Percentiles rank a stretch among this genome's conserved stretches.
phyloP scores from a whole-genome alignment of 2,329 filamentous ascomycete species.

The Aspergillus sp. region DNA sequence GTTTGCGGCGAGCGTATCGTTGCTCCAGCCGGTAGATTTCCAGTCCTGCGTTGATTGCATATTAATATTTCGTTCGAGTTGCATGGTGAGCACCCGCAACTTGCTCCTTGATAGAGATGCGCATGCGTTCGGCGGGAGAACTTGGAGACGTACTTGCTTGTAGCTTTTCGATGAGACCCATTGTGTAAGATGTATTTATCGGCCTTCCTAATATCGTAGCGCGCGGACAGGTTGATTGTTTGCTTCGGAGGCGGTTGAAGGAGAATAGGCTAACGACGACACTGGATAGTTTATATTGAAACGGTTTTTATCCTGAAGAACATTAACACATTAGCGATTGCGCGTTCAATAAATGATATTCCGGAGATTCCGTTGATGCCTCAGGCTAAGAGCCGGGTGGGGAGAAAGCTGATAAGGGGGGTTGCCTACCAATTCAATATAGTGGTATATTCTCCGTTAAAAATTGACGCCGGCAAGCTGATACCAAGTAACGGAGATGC shows the following conservation, averaged over 20 bases:
- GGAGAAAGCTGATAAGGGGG: not conserved
- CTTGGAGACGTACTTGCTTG: conserved; percentile 47
- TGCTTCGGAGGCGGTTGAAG: not conserved
- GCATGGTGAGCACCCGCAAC: not conserved
- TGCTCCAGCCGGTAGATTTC: conserved; percentile 95
- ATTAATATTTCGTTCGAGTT: conserved; percentile 8
- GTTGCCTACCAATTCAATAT: not conserved
- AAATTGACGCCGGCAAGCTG: not conserved
- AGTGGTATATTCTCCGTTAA: not conserved
- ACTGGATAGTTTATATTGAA: not conserved
- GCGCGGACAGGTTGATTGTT: not conserved
- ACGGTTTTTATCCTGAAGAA: not conserved
- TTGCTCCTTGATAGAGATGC: not conserved
- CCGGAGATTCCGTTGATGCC: not conserved
- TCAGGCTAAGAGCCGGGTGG: not conserved
- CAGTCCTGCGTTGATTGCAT: conserved; percentile 53
- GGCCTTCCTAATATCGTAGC: not conserved
- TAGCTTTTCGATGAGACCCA: conserved; percentile 53
- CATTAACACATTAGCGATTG: not conserved
- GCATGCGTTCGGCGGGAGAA: not conserved
- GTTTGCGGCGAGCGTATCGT: conserved; percentile 87
- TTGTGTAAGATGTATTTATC: conserved; percentile 26
- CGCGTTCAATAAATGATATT: not conserved
- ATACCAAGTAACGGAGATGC: not conserved
- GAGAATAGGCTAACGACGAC: not conserved